Conservation (phyloP, 2,329 filamentous ascomycete species). For the Chaetothyriales sp. region DNA sequence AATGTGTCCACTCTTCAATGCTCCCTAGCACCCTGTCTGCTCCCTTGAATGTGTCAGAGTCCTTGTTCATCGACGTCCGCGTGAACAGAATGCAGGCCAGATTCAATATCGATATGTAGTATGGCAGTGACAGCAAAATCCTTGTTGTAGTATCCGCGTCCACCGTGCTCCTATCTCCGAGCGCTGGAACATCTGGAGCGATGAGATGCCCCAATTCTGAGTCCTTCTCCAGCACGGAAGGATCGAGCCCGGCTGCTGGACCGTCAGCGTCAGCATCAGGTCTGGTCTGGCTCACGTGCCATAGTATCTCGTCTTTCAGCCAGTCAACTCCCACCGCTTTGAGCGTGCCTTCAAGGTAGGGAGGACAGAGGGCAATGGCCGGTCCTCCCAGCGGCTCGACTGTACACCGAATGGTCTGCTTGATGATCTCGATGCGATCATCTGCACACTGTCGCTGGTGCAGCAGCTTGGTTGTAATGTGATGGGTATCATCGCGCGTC, state of each 20-base stretch:
- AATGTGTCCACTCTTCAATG: conserved; percentile 3
- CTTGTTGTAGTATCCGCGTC: conserved; percentile 4
- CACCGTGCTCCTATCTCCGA: not conserved
- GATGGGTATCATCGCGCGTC: conserved; percentile 14
- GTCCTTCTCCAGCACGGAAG: conserved; percentile 1
- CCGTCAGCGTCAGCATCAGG: not conserved
- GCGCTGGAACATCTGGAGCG: conserved; percentile 5
- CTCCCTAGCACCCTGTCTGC: conserved; percentile 1
- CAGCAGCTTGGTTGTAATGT: conserved; percentile 14
- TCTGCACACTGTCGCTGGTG: conserved; percentile 11
- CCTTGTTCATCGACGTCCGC: conserved; percentile 2
- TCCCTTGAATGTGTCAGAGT: not conserved
- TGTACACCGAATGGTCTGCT: conserved; percentile 12
- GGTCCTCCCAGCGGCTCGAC: conserved; percentile 12
- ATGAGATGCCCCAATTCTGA: conserved; percentile 6
- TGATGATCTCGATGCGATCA: conserved; percentile 12
- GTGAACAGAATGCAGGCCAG: conserved; percentile 11
- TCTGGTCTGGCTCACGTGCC: not conserved
- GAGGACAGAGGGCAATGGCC: conserved; percentile 9
- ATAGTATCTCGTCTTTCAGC: conserved; percentile 15
- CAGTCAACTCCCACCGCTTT: conserved; percentile 18
- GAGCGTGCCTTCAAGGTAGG: conserved; percentile 10
- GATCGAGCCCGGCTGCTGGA: not conserved
- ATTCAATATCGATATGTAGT: conserved; percentile 16
- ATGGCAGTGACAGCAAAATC: conserved; percentile 14